Evolutionary conservation across 805 yeast genomes (phyloP).

Genomic region (Saccharomycopsis malanga): DNA sequence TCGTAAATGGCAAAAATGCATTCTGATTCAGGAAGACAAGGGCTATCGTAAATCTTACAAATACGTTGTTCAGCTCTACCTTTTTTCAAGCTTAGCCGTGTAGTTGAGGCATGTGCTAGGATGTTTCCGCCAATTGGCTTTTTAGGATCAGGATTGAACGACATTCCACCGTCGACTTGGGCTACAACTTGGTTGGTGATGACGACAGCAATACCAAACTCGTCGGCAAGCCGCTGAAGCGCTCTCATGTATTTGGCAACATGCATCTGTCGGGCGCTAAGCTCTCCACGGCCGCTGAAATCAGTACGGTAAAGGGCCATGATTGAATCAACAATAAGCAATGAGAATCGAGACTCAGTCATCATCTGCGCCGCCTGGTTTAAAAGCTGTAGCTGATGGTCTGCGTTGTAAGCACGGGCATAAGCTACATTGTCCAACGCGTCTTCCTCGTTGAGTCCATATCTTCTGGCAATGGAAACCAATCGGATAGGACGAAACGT

Average conservation of each 20-base stretch:
- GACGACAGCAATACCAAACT: constrained; percentile 94
- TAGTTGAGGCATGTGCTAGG: constrained; percentile 94
- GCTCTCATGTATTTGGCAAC: constrained; percentile 90
- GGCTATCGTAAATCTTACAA: constrained; percentile 93
- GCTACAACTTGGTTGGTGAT: constrained; percentile 97
- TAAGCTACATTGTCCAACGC: constrained; percentile 96
- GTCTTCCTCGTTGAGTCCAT: constrained; percentile 86
- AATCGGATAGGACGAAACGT: constrained; percentile 91
- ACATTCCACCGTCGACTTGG: constrained; percentile 82
- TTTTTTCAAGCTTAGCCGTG: constrained; percentile 82
- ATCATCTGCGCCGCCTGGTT: constrained; percentile 92
- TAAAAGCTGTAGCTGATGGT: constrained; percentile 82
- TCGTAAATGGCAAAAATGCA: constrained; percentile 93
- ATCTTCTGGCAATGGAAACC: constrained; percentile 83
- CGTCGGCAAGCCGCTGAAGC: constrained; percentile 90
- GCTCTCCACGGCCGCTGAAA: constrained; percentile 90
- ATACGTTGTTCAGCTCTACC: constrained; percentile 89
- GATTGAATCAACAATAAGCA: constrained; percentile 91
- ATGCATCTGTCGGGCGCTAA: constrained; percentile 89
- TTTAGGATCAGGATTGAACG: constrained; percentile 91
- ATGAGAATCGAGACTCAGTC: constrained; percentile 86
- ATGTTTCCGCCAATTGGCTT: constrained; percentile 98
- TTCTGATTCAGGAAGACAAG: constrained; percentile 93
- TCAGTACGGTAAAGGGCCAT: constrained; percentile 97
- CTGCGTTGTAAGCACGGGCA: constrained; percentile 95